Base-by-base conservation (phyloP, 176 grass and related monocot species). In the Elaeis guineensis region DNA sequence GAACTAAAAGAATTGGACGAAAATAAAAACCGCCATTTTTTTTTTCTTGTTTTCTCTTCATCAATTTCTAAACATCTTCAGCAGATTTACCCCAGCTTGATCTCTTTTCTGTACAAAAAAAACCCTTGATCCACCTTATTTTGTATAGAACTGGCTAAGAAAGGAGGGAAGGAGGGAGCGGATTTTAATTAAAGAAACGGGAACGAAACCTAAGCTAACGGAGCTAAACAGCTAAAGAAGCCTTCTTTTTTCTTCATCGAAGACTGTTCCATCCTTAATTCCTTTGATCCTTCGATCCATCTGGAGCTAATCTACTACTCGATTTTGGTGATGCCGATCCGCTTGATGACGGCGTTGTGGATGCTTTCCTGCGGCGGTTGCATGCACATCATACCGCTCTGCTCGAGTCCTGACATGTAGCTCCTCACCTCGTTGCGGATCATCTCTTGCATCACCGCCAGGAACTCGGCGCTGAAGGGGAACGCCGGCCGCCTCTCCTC, bases 371-470 rank as follows among this genome's bases (percentile, higher is more conserved):
- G 5, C 9, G 20, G 24, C 17, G 64, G 50, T 5, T 18, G 51
- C 11, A 18, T 17, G 51, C 51, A 30, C 25, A 30, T 30, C 25
- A 50, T 9, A 6, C 51, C 64, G 26, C 51, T 19, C 17, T 55
- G 64, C 17, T 54, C 64, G 51, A 67, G 30, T n/a, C 26, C 25
- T 0, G 64, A 54, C 64, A 67, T 67, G 64, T 67, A 67, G 26
- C 25, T 67, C 64, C 23, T 67, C 51, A 67, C 64, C 51, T 67
- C 64, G 16, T 67, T 51, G 24, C 64, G 64, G 24, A 67, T 67
- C 64, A 67, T 54, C 51, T 67, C 64, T 24, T 67, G 64, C 64
- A 67, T 67, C 64, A 35, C 64, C 64, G 64, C 64, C 51, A 67
- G 0, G 51, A 67, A 67, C 64, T 67, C 51, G 17, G 24, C 21